phyloP scores from a whole-genome alignment of 768 basidiomycete genomes.

The Thelephora ganbajun region DNA sequence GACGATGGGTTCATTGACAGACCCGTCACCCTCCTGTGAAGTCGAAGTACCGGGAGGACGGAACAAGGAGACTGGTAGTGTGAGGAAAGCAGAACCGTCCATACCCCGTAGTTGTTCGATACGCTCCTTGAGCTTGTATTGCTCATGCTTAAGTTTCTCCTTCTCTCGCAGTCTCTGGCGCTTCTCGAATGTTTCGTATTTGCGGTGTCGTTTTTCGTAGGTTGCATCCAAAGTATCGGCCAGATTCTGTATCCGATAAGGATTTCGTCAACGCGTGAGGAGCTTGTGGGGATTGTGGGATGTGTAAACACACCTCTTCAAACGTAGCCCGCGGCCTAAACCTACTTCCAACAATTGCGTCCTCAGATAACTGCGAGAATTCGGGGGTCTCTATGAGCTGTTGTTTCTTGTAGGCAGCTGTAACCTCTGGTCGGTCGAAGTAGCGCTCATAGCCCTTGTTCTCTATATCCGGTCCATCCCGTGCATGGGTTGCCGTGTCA shows the following conservation, averaged over 20 bases:
- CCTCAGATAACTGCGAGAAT: slow-evolving; percentile 32
- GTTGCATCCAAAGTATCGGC: slow-evolving; percentile 67
- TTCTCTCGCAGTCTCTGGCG: slow-evolving; percentile 77
- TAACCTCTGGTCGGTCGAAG: slow-evolving; percentile 67
- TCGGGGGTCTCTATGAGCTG: slow-evolving; percentile 68
- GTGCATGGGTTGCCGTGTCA: too few species aligned
- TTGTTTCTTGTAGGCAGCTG: slow-evolving; percentile 56
- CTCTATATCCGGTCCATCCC: slow-evolving; percentile 35
- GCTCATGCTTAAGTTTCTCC: slow-evolving; percentile 84
- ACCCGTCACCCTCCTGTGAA: slow-evolving; percentile 9
- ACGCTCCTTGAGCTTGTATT: slow-evolving; percentile 82
- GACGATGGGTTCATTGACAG: slow-evolving; percentile 12
- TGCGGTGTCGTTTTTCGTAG: slow-evolving; percentile 73
- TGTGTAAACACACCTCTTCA: slow-evolving; percentile 47
- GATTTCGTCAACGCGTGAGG: background rate
- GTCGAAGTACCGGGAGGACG: slow-evolving; percentile 9
- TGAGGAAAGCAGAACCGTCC: slow-evolving; percentile 57
- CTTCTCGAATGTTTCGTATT: slow-evolving; percentile 80
- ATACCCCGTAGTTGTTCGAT: slow-evolving; percentile 72
- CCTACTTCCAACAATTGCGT: slow-evolving; percentile 47
- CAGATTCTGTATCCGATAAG: slow-evolving; percentile 24
- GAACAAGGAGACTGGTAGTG: slow-evolving; percentile 45
- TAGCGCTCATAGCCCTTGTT: slow-evolving; percentile 52
- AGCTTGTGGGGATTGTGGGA: slow-evolving; percentile 4
- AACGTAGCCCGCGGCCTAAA: slow-evolving; percentile 47